These are phyloP conservation scores for Ceriops tagal DNA, from an alignment of 345 rosid species.

Conservation along the genomic window DNA sequence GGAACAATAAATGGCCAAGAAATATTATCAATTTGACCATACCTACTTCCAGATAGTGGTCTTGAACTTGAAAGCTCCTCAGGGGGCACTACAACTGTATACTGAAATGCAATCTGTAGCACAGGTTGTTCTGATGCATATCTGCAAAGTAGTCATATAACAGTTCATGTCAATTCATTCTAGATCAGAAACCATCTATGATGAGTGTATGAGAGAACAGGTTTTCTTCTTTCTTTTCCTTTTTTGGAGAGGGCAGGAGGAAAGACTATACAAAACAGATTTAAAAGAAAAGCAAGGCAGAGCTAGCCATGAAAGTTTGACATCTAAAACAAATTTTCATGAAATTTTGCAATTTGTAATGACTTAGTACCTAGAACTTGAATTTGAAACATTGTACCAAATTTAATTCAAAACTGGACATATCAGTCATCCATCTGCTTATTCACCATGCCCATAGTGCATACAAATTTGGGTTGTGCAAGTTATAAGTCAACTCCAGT, in stretches of 20 bases:
- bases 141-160: conserved; percentile 29
- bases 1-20: not conserved
- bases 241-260: too few species aligned
- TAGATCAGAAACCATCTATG: too few species aligned
- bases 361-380: too few species aligned
- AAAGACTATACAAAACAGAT: too few species aligned
- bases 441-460: not conserved
- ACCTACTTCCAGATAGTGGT: conserved; percentile 62
- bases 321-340: too few species aligned
- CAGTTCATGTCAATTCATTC: too few species aligned
- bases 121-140: conserved; percentile 79
- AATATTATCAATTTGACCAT: conserved; percentile 22
- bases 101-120: conserved; percentile 92
- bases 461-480: not conserved
- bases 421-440: not conserved
- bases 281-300: too few species aligned
- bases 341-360: too few species aligned
- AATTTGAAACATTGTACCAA: not conserved
- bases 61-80: conserved; percentile 60
- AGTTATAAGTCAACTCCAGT: not conserved
- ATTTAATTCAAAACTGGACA: not conserved
- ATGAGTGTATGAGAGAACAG: too few species aligned
- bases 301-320: too few species aligned
- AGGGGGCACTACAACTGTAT: conserved; percentile 80
- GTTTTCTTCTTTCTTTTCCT: too few species aligned